These are phyloP conservation scores for Candida sonorensis DNA, from an alignment of 805 yeast genomes.

Conservation along the genomic window DNA sequence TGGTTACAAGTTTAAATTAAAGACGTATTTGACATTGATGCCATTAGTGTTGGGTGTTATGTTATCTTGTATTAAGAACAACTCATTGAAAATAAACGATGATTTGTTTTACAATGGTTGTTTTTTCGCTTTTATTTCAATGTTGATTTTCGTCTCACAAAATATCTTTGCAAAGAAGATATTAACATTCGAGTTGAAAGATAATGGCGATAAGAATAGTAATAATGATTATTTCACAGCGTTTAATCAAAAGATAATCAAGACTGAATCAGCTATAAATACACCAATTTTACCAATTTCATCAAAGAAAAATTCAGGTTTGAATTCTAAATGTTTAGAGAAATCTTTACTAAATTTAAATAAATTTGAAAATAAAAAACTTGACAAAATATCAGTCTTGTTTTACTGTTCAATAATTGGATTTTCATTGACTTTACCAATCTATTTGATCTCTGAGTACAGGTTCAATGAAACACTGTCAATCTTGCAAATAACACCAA, in stretches of 20 bases:
- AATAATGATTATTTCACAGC: constrained; percentile 22
- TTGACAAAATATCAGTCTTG: constrained; percentile 66
- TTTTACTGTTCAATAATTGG: constrained; percentile 70
- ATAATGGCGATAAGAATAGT: no score
- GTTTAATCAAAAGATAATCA: constrained; percentile 23
- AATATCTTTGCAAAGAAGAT: constrained; percentile 75
- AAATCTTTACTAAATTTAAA: constrained; percentile 18
- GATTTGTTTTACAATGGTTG: constrained; percentile 34
- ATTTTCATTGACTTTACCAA: constrained; percentile 56
- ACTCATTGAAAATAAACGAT: constrained; percentile 15
- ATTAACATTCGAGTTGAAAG: constrained; percentile 40
- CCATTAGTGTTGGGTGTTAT: constrained; percentile 85
- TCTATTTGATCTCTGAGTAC: constrained; percentile 54
- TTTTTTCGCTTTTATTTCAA: constrained; percentile 44
- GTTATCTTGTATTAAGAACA: constrained; percentile 56
- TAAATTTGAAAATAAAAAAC: constrained; percentile 29
- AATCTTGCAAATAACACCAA: constrained; percentile 20
- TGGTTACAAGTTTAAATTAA: constrained; percentile 45
- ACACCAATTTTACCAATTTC: constrained; percentile 30
- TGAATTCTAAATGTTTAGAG: constrained; percentile 19
- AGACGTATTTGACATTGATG: constrained; percentile 71
- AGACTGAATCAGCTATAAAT: constrained; percentile 27
- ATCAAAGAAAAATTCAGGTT: constrained; percentile 19
- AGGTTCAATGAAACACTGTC: constrained; percentile 27
- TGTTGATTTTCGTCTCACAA: constrained; percentile 69